Base-by-base conservation (phyloP, 257 asterid species). In the Perilla frutescens region DNA sequence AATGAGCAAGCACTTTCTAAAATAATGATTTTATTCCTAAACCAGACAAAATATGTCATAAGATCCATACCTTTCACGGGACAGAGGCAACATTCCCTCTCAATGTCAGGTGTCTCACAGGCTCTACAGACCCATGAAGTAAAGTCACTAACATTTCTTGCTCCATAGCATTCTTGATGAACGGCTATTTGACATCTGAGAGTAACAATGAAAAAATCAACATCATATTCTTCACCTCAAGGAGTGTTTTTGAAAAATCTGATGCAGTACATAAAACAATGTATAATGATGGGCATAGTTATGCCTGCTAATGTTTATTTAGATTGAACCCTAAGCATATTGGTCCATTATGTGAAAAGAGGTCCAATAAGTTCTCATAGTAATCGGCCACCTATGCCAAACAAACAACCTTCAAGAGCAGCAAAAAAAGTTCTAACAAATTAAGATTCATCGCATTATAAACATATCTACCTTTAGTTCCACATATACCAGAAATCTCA, bases 151-250 rank as follows among this genome's bases (percentile, higher is more conserved):
- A 92, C 96, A 77, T 95, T 85, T 79, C 94, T 86, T 69, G 98
- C 99, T 76, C 99, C 99, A 81, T 95, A 95, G 85, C 99, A 95
- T 81, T 92, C 99, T 86, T 95, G 98, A 87, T 95, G 99, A 57
- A 95, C 99, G 15, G 98, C 99, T 77, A 95, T 95, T 79, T 95
- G 98, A 80, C 99, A 95, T 84, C 99, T 95, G 89, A 60, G 66
- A 62, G 70, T 11, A 71, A 84, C 40, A 61, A 62, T 40, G 39
- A 64, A 81, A 64, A 34, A 36, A 48, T 70, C 49, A 83, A 70
- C 40, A 55, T 70, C 43, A 68, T 59, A 41, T 61, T 67, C 73
- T 36, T 53, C 56, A 79, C 37, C 50, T 57, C 55, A 29, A 26
- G 47, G 45, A 41, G 60, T 20, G 68, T 12, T 55, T 49, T 54